phyloP scores from a whole-genome alignment of 345 rosid genomes.

The Acer saccharum region DNA sequence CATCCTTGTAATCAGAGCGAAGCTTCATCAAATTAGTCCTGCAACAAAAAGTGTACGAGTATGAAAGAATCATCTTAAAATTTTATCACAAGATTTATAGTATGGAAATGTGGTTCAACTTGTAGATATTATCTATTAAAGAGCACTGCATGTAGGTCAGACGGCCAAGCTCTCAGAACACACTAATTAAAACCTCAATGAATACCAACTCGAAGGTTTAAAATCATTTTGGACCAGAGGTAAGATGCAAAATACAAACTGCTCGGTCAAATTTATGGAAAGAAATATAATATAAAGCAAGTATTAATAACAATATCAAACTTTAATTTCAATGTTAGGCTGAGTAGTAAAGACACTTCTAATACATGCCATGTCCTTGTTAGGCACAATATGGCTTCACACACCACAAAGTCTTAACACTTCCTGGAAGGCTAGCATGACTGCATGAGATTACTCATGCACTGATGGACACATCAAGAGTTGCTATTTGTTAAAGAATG shows the following conservation, averaged over 20 bases:
- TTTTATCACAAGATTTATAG: neutral
- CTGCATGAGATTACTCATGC: neutral
- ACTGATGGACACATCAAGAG: neutral
- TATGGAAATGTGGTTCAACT: neutral
- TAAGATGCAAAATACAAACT: neutral
- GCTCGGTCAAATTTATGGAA: neutral
- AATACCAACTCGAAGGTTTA: neutral
- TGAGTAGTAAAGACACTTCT: neutral
- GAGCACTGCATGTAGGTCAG: neutral
- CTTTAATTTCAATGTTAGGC: neutral
- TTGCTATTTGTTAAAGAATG: neutral
- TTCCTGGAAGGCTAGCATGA: neutral
- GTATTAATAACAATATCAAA: neutral
- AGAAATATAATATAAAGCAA: neutral
- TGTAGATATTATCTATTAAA: neutral
- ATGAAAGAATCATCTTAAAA: constrained; percentile 1
- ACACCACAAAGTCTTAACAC: neutral
- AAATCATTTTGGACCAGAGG: neutral
- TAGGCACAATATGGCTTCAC: neutral
- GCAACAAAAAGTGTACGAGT: constrained; percentile 17
- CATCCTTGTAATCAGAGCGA: constrained; percentile 95
- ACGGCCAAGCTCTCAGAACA: neutral
- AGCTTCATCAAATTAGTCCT: constrained; percentile 99
- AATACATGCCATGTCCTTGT: neutral
- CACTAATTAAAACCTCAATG: neutral